Evolutionary conservation across 2,329 filamentous ascomycete species (phyloP).

Genomic region (Lecanoromycetidae sp.): DNA sequence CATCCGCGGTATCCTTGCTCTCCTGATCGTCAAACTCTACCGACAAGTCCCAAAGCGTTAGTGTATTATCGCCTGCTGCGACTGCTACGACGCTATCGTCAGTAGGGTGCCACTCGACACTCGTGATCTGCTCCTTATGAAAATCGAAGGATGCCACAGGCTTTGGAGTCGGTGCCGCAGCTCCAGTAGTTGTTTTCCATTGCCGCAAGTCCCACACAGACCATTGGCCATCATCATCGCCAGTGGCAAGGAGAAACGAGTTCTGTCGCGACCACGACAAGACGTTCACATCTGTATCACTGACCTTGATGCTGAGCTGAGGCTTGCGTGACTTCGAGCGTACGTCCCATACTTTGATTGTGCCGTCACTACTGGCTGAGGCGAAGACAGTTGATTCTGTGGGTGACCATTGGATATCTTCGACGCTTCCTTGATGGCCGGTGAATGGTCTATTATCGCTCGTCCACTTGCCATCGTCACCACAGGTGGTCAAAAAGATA

Average conservation of each 20-base stretch:
- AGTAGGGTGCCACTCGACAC: constrained; percentile 92
- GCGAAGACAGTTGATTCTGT: constrained; percentile 88
- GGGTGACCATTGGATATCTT: constrained; percentile 95
- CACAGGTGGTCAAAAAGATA: constrained; percentile 79
- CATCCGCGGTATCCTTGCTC: constrained; percentile 74
- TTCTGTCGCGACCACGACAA: constrained; percentile 90
- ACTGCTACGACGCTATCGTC: constrained; percentile 94
- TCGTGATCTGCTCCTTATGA: constrained; percentile 93
- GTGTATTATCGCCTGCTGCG: constrained; percentile 81
- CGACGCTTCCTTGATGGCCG: constrained; percentile 73
- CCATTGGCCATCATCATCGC: constrained; percentile 88
- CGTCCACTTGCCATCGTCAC: constrained; percentile 77
- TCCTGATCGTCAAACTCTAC: constrained; percentile 97
- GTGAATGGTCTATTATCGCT: constrained; percentile 74
- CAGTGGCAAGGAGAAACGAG: constrained; percentile 77
- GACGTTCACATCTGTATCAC: constrained; percentile 81
- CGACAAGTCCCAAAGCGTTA: constrained; percentile 92
- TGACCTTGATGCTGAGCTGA: constrained; percentile 78
- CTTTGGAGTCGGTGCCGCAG: constrained; percentile 44
- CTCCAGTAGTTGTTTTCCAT: constrained; percentile 57
- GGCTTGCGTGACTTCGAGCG: constrained; percentile 78
- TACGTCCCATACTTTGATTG: constrained; percentile 90
- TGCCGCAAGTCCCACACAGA: constrained; percentile 91
- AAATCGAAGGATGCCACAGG: constrained; percentile 91
- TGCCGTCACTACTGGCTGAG: constrained; percentile 86